Percentiles rank a stretch among this genome's conserved stretches.
Conservation (phyloP, 495 filamentous ascomycete genomes). For the Talaromyces liani region DNA sequence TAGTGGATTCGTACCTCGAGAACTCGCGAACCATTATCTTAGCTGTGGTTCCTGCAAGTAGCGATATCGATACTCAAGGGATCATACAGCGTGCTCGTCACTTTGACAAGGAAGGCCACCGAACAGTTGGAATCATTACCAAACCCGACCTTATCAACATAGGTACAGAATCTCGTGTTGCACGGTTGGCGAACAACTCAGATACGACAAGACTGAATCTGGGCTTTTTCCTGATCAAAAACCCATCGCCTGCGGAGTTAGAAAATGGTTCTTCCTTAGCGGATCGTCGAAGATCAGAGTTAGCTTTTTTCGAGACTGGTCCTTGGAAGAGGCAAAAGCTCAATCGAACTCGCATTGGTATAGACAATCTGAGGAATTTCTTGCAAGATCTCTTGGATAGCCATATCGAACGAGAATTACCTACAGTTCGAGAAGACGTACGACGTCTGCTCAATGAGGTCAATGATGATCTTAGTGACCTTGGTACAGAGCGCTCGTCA, state of each 20-base stretch:
- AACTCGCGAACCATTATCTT: constrained; percentile 27
- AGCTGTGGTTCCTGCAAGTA: constrained; percentile 38
- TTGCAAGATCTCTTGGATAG: constrained; percentile 18
- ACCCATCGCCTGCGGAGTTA: constrained; percentile 22
- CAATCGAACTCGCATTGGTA: constrained; percentile 17
- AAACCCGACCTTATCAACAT: constrained; percentile 41
- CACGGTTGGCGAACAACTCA: constrained; percentile 28
- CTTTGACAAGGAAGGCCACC: constrained; percentile 34
- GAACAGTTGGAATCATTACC: constrained; percentile 51
- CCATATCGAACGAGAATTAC: constrained; percentile 21
- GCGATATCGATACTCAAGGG: constrained; percentile 42
- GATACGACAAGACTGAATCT: constrained; percentile 38
- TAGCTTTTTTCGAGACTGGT: constrained; percentile 15
- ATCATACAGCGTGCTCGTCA: constrained; percentile 37
- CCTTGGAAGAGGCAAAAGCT: constrained; percentile 14
- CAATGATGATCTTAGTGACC: constrained; percentile 10
- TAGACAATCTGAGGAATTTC: constrained; percentile 17
- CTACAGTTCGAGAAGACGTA: constrained; percentile 18
- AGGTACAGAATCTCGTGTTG: constrained; percentile 22
- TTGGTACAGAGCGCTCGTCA: constrained; percentile 12
- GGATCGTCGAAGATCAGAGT: constrained; percentile 9
- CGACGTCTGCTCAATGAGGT: constrained; percentile 7
- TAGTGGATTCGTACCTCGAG: constrained; percentile 27
- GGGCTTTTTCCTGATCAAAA: constrained; percentile 38
- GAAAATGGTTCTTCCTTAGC: constrained; percentile 4